Evolutionary conservation across 345 rosid genomes (phyloP).

Genomic region (Rhodamnia rubescens): DNA sequence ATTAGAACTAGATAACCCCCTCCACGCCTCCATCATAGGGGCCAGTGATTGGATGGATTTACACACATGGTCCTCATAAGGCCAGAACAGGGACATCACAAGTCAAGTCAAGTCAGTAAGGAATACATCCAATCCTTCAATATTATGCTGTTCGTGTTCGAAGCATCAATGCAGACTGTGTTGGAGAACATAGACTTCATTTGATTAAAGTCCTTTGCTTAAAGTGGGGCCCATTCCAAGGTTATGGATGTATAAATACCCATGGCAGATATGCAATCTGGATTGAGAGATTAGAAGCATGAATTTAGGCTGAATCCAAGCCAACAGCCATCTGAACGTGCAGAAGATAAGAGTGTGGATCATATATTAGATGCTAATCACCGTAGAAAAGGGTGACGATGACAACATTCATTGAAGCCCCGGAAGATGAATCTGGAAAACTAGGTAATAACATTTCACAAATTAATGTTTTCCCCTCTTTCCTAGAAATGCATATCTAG

Average conservation of each 20-base stretch:
- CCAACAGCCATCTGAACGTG: not conserved
- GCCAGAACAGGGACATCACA: too few relatives aligned
- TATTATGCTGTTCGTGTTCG: too few relatives aligned
- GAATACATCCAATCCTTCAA: too few relatives aligned
- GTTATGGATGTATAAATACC: too few relatives aligned
- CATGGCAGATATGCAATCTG: not conserved
- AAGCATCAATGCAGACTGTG: not conserved
- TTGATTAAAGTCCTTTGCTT: not conserved
- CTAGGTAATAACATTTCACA: not conserved
- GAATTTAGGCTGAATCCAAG: not conserved
- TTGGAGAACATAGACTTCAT: not conserved
- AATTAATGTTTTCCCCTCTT: not conserved
- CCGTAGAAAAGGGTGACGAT: not conserved
- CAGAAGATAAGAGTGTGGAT: not conserved
- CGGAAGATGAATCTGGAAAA: not conserved
- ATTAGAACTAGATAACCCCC: not conserved
- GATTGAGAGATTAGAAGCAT: not conserved
- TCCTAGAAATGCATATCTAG: not conserved
- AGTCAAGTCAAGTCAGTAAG: too few relatives aligned
- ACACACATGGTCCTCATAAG: too few relatives aligned
- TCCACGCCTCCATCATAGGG: rapidly evolving
- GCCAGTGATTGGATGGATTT: not conserved
- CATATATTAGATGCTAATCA: not conserved
- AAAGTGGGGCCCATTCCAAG: not conserved
- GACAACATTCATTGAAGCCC: not conserved